Evolutionary conservation across 306 rosid species (phyloP).

Genomic region (Cucurbita maxima): DNA sequence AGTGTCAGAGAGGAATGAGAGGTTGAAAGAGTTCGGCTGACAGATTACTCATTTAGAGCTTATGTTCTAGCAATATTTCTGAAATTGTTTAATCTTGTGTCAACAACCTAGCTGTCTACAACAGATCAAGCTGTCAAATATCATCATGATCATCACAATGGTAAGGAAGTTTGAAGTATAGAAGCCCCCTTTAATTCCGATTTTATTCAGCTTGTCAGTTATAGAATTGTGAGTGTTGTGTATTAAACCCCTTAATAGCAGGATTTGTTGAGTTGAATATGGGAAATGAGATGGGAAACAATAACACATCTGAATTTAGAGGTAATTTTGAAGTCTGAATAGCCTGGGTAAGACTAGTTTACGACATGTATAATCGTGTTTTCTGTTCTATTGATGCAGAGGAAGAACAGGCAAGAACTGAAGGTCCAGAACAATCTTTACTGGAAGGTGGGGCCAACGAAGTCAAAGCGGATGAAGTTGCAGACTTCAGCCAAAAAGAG

Average conservation of each 20-base stretch:
- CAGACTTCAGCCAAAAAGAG: conserved; percentile 14
- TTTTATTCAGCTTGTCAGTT: conserved; percentile 2
- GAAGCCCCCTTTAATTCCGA: background rate
- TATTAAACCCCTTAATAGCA: conserved; percentile 15
- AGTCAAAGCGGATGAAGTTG: conserved; percentile 18
- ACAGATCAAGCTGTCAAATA: background rate
- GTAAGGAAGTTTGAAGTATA: conserved; percentile 27
- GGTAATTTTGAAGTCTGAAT: conserved; percentile 23
- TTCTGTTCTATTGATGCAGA: conserved; percentile 24
- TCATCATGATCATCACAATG: conserved; percentile 39
- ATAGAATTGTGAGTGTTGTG: conserved; percentile 1
- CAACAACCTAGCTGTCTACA: background rate
- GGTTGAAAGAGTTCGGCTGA: conserved; percentile 20
- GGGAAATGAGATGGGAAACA: conserved; percentile 90
- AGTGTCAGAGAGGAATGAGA: conserved; percentile 8
- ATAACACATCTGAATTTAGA: conserved; percentile 42
- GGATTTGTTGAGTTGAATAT: conserved; percentile 49
- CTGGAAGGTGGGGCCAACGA: conserved; percentile 9
- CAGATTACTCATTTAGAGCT: conserved; percentile 12
- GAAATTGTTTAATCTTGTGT: background rate
- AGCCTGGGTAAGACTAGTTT: background rate
- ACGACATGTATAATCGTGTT: background rate
- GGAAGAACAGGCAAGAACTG: conserved; percentile 31
- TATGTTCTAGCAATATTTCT: background rate
- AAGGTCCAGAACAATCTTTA: conserved; percentile 14